Conservation (phyloP, 2,329 filamentous ascomycete species). For the Aspergillus ruber region DNA sequence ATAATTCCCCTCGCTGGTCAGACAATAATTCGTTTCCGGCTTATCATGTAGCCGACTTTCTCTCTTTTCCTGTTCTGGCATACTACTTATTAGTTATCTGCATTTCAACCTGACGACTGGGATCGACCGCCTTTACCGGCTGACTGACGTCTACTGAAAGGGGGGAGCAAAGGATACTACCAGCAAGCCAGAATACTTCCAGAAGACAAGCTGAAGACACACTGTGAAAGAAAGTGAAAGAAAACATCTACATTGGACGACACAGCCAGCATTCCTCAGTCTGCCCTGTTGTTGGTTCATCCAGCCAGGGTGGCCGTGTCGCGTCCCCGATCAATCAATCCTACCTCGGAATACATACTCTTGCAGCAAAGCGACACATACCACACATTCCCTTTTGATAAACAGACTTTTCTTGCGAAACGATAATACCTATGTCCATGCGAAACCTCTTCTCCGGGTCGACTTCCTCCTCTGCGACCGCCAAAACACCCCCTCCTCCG, state of each 20-base stretch:
- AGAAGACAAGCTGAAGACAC: background rate
- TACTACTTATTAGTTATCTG: background rate
- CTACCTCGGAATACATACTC: too few species aligned
- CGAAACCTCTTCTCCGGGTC: conserved; percentile 30
- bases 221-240: background rate
- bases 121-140: background rate
- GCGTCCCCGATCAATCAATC: conserved; percentile 1
- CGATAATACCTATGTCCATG: conserved; percentile 24
- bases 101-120: background rate
- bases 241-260: too few species aligned
- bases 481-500: conserved; percentile 1
- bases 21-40: background rate
- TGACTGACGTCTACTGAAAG: background rate
- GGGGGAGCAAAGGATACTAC: background rate
- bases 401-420: conserved; percentile 7
- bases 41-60: background rate
- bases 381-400: conserved; percentile 5
- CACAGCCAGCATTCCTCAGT: conserved; percentile 6
- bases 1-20: background rate
- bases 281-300: conserved; percentile 3
- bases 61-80: background rate
- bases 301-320: conserved; percentile 16
- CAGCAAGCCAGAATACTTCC: background rate
- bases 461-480: conserved; percentile 22
- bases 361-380: background rate